Evolutionary conservation across 495 filamentous ascomycete species (phyloP).

Genomic region (Neurospora intermedia): DNA sequence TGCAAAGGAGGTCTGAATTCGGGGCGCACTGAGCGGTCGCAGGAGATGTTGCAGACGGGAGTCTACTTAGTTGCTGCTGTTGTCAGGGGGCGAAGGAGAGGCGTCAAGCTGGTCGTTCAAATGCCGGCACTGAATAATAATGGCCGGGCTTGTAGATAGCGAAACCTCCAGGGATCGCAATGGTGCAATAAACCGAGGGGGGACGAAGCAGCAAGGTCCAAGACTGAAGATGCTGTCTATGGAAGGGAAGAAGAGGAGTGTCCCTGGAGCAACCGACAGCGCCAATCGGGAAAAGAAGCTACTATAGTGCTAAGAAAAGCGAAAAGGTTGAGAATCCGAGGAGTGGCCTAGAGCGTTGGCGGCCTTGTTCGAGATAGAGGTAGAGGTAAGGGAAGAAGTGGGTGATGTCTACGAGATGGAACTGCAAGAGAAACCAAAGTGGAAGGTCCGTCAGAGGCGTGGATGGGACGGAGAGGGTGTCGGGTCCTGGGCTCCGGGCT

Average conservation of each 20-base stretch:
- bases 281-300: not conserved
- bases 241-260: not conserved
- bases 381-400: not conserved
- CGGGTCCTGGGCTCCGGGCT: not conserved
- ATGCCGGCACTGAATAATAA: conserved; percentile 28
- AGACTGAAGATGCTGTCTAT: not conserved
- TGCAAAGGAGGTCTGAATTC: not conserved
- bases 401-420: not conserved
- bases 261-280: not conserved
- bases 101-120: not conserved
- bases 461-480: not conserved
- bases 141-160: conserved; percentile 19
- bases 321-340: not conserved
- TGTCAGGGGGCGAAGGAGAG: not conserved
- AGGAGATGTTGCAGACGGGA: not conserved
- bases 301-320: not conserved
- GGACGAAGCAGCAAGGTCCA: not conserved
- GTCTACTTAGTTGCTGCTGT: not conserved
- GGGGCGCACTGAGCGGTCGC: not conserved
- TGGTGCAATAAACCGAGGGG: not conserved
- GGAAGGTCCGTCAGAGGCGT: not conserved
- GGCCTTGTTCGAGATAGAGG: not conserved
- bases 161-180: not conserved
- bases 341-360: not conserved
- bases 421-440: not conserved